Evolutionary conservation across 768 basidiomycete species (phyloP).

Genomic region (Inosperma sp.): DNA sequence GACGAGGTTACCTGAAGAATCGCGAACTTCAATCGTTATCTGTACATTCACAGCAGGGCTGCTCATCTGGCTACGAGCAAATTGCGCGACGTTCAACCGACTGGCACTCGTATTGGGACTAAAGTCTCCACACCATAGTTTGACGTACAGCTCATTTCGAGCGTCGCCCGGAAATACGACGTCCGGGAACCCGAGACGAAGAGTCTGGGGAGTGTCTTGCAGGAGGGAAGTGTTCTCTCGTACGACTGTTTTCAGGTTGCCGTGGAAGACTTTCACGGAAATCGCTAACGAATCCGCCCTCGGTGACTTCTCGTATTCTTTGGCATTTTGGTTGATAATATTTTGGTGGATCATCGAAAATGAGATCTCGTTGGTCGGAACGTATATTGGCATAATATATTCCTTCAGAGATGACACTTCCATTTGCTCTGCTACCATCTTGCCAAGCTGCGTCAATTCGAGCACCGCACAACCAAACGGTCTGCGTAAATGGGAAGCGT

Average conservation of each 20-base stretch:
- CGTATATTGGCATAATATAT: constrained; percentile 82
- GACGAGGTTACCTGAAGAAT: constrained; percentile 61
- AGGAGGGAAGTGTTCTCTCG: constrained; percentile 82
- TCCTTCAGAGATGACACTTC: constrained; percentile 68
- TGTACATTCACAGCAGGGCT: constrained; percentile 68
- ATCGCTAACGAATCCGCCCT: constrained; percentile 86
- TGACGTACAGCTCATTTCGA: constrained; percentile 95
- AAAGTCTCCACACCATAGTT: constrained; percentile 94
- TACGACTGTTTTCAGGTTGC: constrained; percentile 69
- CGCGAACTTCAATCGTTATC: constrained; percentile 84
- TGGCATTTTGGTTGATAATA: constrained; percentile 73
- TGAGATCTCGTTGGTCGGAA: constrained; percentile 73
- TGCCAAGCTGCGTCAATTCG: constrained; percentile 71
- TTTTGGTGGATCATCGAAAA: constrained; percentile 96
- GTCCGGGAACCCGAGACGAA: constrained; percentile 91
- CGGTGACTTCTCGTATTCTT: constrained; percentile 78
- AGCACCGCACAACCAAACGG: constrained; percentile 97
- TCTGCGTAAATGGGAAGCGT: constrained; percentile 58
- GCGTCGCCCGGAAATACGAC: constrained; percentile 90
- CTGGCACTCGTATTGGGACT: constrained; percentile 43
- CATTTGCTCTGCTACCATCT: constrained; percentile 58
- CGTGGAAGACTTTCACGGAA: constrained; percentile 81
- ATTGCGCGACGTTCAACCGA: constrained; percentile 56
- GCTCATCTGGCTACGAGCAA: constrained; percentile 55
- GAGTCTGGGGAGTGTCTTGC: constrained; percentile 74